phyloP scores from a whole-genome alignment of 345 rosid species.

The Moricandia arvensis region DNA sequence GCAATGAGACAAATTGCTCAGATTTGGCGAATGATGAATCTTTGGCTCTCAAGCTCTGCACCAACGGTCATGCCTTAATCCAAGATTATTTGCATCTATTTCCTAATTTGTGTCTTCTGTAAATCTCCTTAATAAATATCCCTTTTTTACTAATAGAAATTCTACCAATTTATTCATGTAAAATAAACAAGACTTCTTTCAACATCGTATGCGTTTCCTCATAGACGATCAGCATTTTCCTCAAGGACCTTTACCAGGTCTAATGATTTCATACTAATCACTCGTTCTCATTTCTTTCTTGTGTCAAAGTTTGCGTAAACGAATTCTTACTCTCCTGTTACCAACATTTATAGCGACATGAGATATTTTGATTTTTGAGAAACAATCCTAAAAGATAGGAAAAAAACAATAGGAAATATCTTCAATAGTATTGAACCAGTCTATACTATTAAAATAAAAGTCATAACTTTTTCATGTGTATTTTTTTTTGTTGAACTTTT shows the following conservation, averaged over 20 bases:
- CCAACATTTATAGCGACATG: not conserved
- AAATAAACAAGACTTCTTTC: not conserved
- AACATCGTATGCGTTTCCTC: not conserved
- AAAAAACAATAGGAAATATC: not conserved
- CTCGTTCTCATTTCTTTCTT: not conserved
- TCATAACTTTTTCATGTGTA: too few relatives aligned
- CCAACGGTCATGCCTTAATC: conserved; percentile 43
- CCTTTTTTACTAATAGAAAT: not conserved
- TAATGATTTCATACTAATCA: not conserved
- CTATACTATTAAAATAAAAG: too few relatives aligned
- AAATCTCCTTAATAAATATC: conserved; percentile 4
- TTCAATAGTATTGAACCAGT: not conserved
- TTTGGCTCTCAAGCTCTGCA: conserved; percentile 62
- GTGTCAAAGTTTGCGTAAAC: not conserved
- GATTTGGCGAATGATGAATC: conserved; percentile 67
- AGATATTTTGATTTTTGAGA: not conserved
- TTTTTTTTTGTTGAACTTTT: too few relatives aligned
- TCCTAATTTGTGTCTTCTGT: conserved; percentile 17
- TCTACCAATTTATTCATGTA: not conserved
- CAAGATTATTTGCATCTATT: conserved; percentile 30
- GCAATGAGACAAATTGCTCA: conserved; percentile 75
- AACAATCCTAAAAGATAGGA: not conserved
- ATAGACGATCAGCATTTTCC: not conserved
- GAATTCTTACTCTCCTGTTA: not conserved
- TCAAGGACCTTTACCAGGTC: not conserved